Conservation (phyloP, 257 asterid species). For the Ajuga chamaepitys region DNA sequence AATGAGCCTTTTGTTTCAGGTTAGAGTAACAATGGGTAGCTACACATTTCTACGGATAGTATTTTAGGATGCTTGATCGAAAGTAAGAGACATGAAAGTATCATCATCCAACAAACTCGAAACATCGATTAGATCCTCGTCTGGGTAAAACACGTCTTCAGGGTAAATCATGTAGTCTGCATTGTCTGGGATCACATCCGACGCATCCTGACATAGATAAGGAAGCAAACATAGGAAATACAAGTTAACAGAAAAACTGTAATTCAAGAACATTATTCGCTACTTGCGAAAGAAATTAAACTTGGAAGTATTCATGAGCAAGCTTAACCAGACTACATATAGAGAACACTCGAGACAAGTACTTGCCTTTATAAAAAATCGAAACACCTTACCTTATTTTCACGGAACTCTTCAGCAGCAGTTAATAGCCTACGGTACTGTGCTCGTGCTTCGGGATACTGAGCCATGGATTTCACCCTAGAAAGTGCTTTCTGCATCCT, state of each 20-base stretch:
- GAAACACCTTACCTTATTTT: conserved; percentile 53
- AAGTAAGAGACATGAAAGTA: conserved; percentile 70
- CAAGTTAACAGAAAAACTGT: background rate
- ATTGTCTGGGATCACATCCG: conserved; percentile 27
- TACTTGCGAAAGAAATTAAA: background rate
- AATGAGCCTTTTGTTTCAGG: background rate
- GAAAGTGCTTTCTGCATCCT: conserved; percentile 81
- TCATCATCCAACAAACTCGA: conserved; percentile 65
- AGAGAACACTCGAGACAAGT: background rate
- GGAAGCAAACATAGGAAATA: background rate
- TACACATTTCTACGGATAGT: background rate
- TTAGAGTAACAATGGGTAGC: conserved; percentile 8
- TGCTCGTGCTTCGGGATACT: conserved; percentile 81
- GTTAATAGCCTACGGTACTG: conserved; percentile 87
- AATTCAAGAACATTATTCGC: background rate
- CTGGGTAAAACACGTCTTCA: conserved; percentile 43
- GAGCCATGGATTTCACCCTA: conserved; percentile 91
- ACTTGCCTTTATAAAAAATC: background rate
- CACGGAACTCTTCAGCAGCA: conserved; percentile 78
- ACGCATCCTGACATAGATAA: conserved; percentile 40
- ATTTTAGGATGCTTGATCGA: conserved; percentile 32
- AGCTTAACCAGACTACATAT: background rate
- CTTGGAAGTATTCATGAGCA: too few species aligned
- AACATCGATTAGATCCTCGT: conserved; percentile 65
- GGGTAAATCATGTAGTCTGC: conserved; percentile 33